Evolutionary conservation across 306 rosid species (phyloP), one percentile per base, ranked within the genome.

Genomic region (Luffa acutangula): DNA sequence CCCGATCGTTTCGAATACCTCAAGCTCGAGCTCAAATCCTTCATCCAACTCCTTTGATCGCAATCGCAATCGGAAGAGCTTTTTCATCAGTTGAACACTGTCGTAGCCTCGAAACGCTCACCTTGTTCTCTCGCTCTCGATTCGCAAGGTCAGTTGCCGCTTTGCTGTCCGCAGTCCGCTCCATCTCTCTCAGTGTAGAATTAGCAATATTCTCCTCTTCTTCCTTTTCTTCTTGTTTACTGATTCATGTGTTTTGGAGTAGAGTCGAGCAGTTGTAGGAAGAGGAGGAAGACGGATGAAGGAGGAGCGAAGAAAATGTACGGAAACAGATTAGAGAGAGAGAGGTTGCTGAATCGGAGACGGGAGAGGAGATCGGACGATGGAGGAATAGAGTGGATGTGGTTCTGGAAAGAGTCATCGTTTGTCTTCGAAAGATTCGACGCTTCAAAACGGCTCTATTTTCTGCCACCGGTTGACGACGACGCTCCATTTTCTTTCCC

Each of bases 331-430:
- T 60, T 37, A 39, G 65, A 51, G 81, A 82, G 7, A 74, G 69
- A 73, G n/a, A n/a, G 78, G 9, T 48, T 65, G 60, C 80, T 60
- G 74, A 49, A 73, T 70, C 66, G 14, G 83, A 78, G 62, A 82
- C 42, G 66, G 81, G 82, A 45, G 84, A 71, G 82, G 79, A 65
- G 80, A 83, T 49, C 3, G 85, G 79, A 84, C 84, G 86, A 85
- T 82, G 86, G 64, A 87, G 51, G 83, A 82, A 85, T 17, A 87
- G 90, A 81, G 90, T 87, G 0, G 89, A 89, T 41, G 72, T 82
- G 77, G 87, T 85, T 80, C 81, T 89, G 65, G 89, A 89, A 63
- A 89, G 81, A 48, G 92, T 90, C 12, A 79, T 84, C 39, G 81
- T 57, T 53, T 89, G 92, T 79, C 82, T 89, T 1, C 76, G 81